Evolutionary conservation across 2,329 filamentous ascomycete species (phyloP).

Genomic region (Leptodontidium sp.): DNA sequence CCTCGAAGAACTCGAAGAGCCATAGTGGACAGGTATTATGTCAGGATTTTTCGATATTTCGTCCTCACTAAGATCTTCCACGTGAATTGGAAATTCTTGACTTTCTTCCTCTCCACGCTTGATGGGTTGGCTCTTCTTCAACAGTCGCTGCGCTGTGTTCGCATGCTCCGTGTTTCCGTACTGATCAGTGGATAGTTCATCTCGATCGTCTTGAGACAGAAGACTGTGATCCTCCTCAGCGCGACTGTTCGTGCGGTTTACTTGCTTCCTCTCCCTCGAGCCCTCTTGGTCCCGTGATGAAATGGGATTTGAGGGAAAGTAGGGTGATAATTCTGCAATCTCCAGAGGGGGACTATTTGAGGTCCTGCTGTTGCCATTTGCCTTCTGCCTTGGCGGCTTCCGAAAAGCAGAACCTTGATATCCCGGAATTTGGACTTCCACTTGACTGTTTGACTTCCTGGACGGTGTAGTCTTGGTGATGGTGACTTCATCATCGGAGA

Average conservation of each 20-base stretch:
- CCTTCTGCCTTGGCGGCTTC: neutral
- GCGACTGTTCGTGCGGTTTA: neutral
- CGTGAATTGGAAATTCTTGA: neutral
- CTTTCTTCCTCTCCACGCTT: neutral
- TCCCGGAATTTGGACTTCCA: neutral
- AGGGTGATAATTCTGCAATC: neutral
- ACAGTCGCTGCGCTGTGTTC: neutral
- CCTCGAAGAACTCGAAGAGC: neutral
- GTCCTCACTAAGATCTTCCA: constrained; percentile 17
- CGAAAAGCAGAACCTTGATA: neutral
- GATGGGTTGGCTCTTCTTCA: neutral
- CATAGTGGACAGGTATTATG: constrained; percentile 14
- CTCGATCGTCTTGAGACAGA: constrained; percentile 6
- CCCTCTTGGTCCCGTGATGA: neutral
- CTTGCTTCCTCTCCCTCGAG: neutral
- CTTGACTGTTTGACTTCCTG: neutral
- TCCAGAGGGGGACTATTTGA: neutral
- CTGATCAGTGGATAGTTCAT: constrained; percentile 1
- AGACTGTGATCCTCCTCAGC: neutral
- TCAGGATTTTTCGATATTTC: constrained; percentile 3
- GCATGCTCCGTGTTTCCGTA: neutral
- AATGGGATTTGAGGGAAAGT: neutral
- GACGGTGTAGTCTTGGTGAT: too few relatives aligned
- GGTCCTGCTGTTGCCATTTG: neutral
- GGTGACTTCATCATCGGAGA: constrained; percentile 21